Percentiles rank a stretch among this genome's conserved stretches.
Conservation (phyloP, 2,329 filamentous ascomycete species). For the Hansfordia pulvinata region DNA sequence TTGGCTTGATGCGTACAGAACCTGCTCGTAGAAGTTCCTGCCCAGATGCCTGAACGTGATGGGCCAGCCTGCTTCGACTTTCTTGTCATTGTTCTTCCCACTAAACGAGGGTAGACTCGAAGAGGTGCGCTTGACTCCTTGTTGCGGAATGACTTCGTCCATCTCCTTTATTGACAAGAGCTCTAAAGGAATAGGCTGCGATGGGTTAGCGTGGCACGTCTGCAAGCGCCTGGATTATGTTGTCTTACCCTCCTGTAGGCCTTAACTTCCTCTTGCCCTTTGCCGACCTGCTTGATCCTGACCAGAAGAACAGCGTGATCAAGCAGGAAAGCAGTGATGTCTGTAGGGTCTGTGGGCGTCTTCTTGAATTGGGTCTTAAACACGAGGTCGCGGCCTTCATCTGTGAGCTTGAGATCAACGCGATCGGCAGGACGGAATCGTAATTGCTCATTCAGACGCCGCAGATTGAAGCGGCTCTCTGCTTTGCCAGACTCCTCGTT, state of each 20-base stretch:
- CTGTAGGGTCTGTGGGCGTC: conserved; percentile 70
- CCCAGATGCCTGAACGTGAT: conserved; percentile 95
- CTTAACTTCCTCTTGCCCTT: conserved; percentile 78
- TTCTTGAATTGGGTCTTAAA: conserved; percentile 95
- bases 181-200: conserved; percentile 79
- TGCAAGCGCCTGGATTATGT: not conserved
- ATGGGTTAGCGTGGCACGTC: not conserved
- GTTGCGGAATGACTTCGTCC: conserved; percentile 81
- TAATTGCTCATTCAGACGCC: conserved; percentile 80
- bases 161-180: conserved; percentile 89
- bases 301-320: conserved; percentile 92
- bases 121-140: conserved; percentile 75
- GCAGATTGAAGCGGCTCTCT: conserved; percentile 93
- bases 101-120: conserved; percentile 56
- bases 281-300: conserved; percentile 80
- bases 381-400: conserved; percentile 82
- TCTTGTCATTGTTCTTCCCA: conserved; percentile 35
- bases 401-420: conserved; percentile 87
- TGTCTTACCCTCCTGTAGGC: conserved; percentile 63
- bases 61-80: conserved; percentile 66
- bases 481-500: conserved; percentile 94
- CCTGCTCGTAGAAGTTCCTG: conserved; percentile 87
- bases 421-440: conserved; percentile 83
- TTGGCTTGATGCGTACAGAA: conserved; percentile 74
- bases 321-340: conserved; percentile 91